phyloP scores from a whole-genome alignment of 768 basidiomycete species.

The Gyrodon lividus region DNA sequence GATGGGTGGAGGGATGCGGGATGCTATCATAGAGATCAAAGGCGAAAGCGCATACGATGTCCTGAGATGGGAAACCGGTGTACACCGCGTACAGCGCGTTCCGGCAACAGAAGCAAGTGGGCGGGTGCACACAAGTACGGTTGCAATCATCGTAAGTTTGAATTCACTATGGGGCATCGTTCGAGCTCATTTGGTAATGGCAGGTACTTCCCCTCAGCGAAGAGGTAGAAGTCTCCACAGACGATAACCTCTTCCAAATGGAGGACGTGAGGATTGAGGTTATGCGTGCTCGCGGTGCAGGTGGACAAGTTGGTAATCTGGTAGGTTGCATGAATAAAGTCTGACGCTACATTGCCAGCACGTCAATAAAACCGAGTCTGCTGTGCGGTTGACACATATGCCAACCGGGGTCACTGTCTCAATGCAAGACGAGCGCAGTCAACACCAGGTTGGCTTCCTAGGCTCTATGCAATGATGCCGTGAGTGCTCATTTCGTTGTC shows the following conservation, averaged over 20 bases:
- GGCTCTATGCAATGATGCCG: not conserved
- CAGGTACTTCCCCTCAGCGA: constrained; percentile 83
- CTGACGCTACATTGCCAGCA: constrained; percentile 51
- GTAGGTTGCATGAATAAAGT: not conserved
- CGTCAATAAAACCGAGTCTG: constrained; percentile 98
- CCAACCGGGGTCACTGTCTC: constrained; percentile 94
- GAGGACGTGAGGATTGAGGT: constrained; percentile 90
- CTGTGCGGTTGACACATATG: constrained; percentile 88
- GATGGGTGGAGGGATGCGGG: constrained; percentile 67
- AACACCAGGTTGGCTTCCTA: constrained; percentile 69
- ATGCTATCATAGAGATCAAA: constrained; percentile 77
- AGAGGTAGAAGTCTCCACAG: constrained; percentile 49
- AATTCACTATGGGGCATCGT: not conserved
- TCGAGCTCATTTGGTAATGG: not conserved
- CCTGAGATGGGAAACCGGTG: constrained; percentile 89
- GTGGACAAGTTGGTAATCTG: constrained; percentile 71
- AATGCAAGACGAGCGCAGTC: constrained; percentile 97
- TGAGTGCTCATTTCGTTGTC: not conserved
- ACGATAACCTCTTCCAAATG: constrained; percentile 74
- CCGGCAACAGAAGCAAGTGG: constrained; percentile 89
- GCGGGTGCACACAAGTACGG: constrained; percentile 89
- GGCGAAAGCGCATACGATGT: constrained; percentile 77
- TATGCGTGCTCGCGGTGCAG: constrained; percentile 96
- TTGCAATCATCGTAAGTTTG: constrained; percentile 72
- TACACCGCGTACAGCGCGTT: constrained; percentile 93